Evolutionary conservation across 495 filamentous ascomycete genomes (phyloP).

Genomic region (Apiosordaria backusii): DNA sequence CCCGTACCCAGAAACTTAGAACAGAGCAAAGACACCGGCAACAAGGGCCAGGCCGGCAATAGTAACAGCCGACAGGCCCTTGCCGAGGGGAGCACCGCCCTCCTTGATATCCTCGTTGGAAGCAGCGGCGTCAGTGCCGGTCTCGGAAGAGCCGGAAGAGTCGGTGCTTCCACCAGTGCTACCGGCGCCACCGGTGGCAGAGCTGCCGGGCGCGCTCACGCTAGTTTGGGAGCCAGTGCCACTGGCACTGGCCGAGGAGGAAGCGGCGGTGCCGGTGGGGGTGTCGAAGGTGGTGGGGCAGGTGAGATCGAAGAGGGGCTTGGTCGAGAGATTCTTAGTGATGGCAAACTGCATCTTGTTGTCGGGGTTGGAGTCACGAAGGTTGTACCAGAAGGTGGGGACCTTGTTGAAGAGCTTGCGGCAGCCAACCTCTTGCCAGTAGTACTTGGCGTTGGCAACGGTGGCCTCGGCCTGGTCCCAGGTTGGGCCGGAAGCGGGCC

Average conservation of each 20-base stretch:
- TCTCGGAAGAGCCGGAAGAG: conserved; percentile 18
- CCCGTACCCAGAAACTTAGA: conserved; percentile 14
- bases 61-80: conserved; percentile 17
- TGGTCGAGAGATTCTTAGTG: conserved; percentile 50
- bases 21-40: conserved; percentile 25
- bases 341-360: conserved; percentile 45
- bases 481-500: conserved; percentile 40
- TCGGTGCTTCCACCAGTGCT: conserved; percentile 20
- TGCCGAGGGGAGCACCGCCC: conserved; percentile 15
- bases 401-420: conserved; percentile 57
- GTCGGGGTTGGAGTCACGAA: conserved; percentile 45
- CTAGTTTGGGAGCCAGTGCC: conserved; percentile 13
- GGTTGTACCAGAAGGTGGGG: conserved; percentile 64
- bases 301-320: conserved; percentile 56
- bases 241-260: conserved; percentile 18
- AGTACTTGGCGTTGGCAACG: conserved; percentile 61
- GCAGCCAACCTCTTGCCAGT: conserved; percentile 71
- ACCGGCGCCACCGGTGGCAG: conserved; percentile 17
- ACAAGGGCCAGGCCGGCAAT: conserved; percentile 23
- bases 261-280: conserved; percentile 17
- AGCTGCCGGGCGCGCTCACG: conserved; percentile 17
- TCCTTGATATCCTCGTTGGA: conserved; percentile 1
- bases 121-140: conserved; percentile 1
- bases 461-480: conserved; percentile 58
- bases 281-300: conserved; percentile 48